Conservation (phyloP, 805 yeast species). For the Monosporozyma siamensis region DNA sequence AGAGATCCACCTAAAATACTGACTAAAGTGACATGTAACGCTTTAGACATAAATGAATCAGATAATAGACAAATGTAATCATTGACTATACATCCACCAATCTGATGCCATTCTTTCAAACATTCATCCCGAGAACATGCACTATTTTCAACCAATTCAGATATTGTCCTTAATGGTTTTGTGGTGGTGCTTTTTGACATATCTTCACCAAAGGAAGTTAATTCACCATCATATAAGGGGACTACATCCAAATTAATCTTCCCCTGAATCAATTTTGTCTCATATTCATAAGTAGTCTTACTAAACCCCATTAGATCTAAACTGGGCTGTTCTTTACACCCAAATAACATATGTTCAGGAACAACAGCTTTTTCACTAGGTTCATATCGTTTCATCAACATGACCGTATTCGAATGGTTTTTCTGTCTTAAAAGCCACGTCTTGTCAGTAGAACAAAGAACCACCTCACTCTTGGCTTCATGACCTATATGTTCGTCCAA, state of each 20-base stretch:
- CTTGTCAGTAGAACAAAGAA: conserved; percentile 45
- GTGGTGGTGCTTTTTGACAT: conserved; percentile 4
- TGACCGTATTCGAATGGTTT: conserved; percentile 81
- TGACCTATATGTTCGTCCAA: conserved; percentile 9
- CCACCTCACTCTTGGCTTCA: conserved; percentile 36
- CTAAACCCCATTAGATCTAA: conserved; percentile 26
- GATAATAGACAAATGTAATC: conserved; percentile 35
- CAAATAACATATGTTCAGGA: conserved; percentile 18
- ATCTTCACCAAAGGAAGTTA: conserved; percentile 6
- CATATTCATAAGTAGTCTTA: conserved; percentile 29
- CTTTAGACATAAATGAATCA: conserved; percentile 27
- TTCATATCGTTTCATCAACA: conserved; percentile 36
- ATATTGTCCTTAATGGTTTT: conserved; percentile 18
- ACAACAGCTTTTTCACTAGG: conserved; percentile 16
- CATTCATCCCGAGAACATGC: conserved; percentile 52
- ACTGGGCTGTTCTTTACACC: conserved; percentile 27
- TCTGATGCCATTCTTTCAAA: conserved; percentile 38
- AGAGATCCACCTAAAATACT: conserved; percentile 32
- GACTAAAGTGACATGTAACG: conserved; percentile 31
- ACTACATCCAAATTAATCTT: conserved; percentile 25
- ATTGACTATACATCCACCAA: conserved; percentile 48
- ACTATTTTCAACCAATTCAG: conserved; percentile 34
- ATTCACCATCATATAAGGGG: conserved; percentile 33
- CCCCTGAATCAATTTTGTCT: conserved; percentile 29
- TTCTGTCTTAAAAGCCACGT: conserved; percentile 67